These are phyloP conservation scores for Pisolithus orientalis DNA, from an alignment of 768 basidiomycete species.

Conservation along the genomic window DNA sequence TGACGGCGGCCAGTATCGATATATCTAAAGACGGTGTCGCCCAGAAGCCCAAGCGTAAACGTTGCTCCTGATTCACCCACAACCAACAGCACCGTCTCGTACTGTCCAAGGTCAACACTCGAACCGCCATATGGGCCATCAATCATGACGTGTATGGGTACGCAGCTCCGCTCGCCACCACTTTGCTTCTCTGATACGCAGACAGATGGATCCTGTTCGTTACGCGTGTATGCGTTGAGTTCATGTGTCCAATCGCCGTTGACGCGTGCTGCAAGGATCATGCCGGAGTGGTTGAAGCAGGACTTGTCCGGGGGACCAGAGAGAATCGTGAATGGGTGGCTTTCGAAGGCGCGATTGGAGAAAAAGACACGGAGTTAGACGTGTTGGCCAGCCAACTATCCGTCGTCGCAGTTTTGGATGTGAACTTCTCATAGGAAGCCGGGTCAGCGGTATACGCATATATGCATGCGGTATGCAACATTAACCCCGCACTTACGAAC, in stretches of 20 bases:
- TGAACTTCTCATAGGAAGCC: constrained; percentile 34
- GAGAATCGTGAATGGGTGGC: constrained; percentile 74
- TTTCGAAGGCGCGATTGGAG: constrained; percentile 62
- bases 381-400: constrained; percentile 58
- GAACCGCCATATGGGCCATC: constrained; percentile 89
- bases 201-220: constrained; percentile 29
- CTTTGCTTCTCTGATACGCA: neutral
- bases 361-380: constrained; percentile 41
- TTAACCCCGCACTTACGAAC: constrained; percentile 49
- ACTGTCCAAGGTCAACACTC: constrained; percentile 59
- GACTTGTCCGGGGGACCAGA: constrained; percentile 54
- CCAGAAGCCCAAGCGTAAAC: constrained; percentile 74
- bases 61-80: constrained; percentile 84
- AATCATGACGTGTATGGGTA: constrained; percentile 61
- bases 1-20: constrained; percentile 36
- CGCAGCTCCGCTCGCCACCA: constrained; percentile 5
- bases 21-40: constrained; percentile 70
- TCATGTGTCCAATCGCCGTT: constrained; percentile 71
- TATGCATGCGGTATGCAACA: no score
- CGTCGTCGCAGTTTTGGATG: constrained; percentile 46
- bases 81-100: constrained; percentile 67
- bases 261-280: constrained; percentile 61
- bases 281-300: constrained; percentile 37
- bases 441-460: neutral
- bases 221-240: constrained; percentile 46